Percentiles rank a stretch among this genome's conserved stretches.
phyloP scores from a whole-genome alignment of 192 early-diverging fungal genomes.

The Rhizophagus sp. region DNA sequence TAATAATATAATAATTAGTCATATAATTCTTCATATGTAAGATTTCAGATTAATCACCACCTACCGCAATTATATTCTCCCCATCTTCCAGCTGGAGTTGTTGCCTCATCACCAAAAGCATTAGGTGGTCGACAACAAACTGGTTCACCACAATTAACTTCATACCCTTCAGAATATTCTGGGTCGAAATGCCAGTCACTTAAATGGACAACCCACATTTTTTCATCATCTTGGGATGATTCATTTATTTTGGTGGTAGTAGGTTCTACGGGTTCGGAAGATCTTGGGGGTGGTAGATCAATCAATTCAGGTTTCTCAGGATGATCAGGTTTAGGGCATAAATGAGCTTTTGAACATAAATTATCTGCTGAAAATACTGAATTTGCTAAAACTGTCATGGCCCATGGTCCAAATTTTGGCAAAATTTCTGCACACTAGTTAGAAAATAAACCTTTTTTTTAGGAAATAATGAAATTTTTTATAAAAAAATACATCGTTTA shows the following conservation, averaged over 20 bases:
- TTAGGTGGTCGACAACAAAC: conserved; percentile 26
- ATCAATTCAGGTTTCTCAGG: not conserved
- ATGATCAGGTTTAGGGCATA: conserved; percentile 2
- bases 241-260: not conserved
- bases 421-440: not conserved
- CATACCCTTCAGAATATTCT: conserved; percentile 30
- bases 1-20: not conserved
- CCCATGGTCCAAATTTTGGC: conserved; percentile 22
- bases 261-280: not conserved
- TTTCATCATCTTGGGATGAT: not conserved
- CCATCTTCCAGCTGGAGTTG: conserved; percentile 25
- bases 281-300: not conserved
- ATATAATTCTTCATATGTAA: not conserved
- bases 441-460: not conserved
- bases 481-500: not conserved
- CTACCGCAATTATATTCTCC: conserved; percentile 25
- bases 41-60: not conserved
- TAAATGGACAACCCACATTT: conserved; percentile 24
- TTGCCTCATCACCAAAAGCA: conserved; percentile 6
- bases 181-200: conserved; percentile 30
- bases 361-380: conserved; percentile 15
- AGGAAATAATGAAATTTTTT: not conserved
- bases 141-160: conserved; percentile 29
- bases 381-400: conserved; percentile 9
- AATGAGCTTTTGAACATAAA: conserved; percentile 7